Conservation (phyloP, 2,329 filamentous ascomycete genomes). For the Domatiomyces globalis region DNA sequence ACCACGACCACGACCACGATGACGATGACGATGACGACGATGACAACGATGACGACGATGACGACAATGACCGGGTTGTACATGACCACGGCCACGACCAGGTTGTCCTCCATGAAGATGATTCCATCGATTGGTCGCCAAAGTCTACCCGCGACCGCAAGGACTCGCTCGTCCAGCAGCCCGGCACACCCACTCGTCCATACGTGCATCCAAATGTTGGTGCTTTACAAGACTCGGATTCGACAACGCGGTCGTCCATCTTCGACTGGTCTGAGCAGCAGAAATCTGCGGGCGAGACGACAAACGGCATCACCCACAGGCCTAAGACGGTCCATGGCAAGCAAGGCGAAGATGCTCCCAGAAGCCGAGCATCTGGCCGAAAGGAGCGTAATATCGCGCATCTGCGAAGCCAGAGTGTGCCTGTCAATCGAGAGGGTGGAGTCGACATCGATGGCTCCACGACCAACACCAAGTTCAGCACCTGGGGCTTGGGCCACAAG, state of each 20-base stretch:
- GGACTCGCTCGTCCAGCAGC: background rate
- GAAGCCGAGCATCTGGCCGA: slow-evolving; percentile 43
- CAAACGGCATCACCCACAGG: slow-evolving; percentile 38
- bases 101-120: slow-evolving; percentile 5
- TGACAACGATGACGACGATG: background rate
- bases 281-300: slow-evolving; percentile 37
- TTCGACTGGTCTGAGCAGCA: slow-evolving; percentile 53
- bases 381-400: slow-evolving; percentile 46
- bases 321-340: slow-evolving; percentile 52
- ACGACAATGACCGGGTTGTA: background rate
- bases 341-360: slow-evolving; percentile 41
- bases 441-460: slow-evolving; percentile 36
- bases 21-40: background rate
- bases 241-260: slow-evolving; percentile 38
- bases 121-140: slow-evolving; percentile 15
- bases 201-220: background rate
- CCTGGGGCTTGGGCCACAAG: slow-evolving; percentile 53
- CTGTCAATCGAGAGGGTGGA: slow-evolving; percentile 39
- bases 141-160: slow-evolving; percentile 4
- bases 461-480: slow-evolving; percentile 46
- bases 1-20: slow-evolving; percentile 3
- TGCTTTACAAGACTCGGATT: slow-evolving; percentile 4
- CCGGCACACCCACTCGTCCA: background rate
- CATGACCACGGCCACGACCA: background rate
- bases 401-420: slow-evolving; percentile 52